Base-by-base conservation (phyloP, 2,329 filamentous ascomycete genomes). In the Penicillium decumbens region DNA sequence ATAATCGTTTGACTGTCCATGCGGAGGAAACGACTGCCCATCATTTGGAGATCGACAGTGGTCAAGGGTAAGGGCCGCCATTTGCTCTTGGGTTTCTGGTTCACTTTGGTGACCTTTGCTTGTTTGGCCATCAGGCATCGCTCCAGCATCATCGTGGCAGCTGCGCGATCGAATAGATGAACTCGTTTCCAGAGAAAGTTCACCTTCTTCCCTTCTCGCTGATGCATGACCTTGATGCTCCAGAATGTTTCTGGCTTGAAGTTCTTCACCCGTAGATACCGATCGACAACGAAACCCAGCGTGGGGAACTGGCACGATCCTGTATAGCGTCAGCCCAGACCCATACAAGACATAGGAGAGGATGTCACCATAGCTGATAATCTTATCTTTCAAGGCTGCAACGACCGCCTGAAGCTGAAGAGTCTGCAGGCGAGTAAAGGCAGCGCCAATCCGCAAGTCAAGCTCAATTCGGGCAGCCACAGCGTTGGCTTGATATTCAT, bases 221-320 rank as follows among this genome's bases (percentile, higher is more conserved):
- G 80, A 62, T 96, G 88, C 63, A 82, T 83, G 33, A 98, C 79
- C 60, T 86, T 92, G 75, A 98, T 95, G 51, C 81, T 80, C 93
- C 93, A 98, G 69, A 97, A 98, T 0, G 81, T 76, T 65, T 98
- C 93, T 0, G 92, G 87, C 1, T 93, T 84, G 68, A 98, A 98
- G 60, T 95, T 95, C 55, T 89, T 85, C 44, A 98, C 93, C 43
- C 88, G 84, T 61, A 95, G 89, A 68, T 97, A 98, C 41, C 92
- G 83, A 69, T 98, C 93, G 6, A 98, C 93, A 1, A 98, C 92
- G 58, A 98, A 98, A 0, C 93, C 93, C 4, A 98, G 77, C 0
- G 93, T 97, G 1, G 93, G 93, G 63, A 98, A 98, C 67, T 98
- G 93, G 59, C 93, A 98, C 3, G 91, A 95, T 12, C 81, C 88